phyloP scores from a whole-genome alignment of 2,329 filamentous ascomycete species.

The Chaetothyriales sp. region DNA sequence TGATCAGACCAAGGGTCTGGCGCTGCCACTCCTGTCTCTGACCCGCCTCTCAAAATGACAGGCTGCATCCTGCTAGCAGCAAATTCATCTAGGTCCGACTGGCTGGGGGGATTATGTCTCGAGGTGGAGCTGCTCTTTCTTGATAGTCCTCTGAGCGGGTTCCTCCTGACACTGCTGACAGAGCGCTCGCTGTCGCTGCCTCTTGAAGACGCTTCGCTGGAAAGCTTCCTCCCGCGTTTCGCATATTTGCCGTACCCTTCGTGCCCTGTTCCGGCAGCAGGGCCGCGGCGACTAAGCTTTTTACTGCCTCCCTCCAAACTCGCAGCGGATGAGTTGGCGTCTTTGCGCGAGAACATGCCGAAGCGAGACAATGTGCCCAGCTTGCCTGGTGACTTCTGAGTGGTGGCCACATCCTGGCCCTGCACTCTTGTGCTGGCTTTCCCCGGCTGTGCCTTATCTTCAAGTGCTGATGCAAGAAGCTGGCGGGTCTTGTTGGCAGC shows the following conservation, averaged over 20 bases:
- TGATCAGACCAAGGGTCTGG: constrained; percentile 2
- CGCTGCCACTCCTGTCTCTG: constrained; percentile 20
- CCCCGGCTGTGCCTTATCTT: neutral
- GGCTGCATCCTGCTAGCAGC: constrained; percentile 32
- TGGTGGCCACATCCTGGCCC: constrained; percentile 29
- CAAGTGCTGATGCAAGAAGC: constrained; percentile 18
- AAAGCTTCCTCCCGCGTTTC: constrained; percentile 30
- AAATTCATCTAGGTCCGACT: constrained; percentile 34
- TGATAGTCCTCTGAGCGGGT: constrained; percentile 22
- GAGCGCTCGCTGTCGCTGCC: constrained; percentile 25
- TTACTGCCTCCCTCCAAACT: constrained; percentile 38
- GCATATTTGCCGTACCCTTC: constrained; percentile 45
- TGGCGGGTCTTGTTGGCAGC: constrained; percentile 33
- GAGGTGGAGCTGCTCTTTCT: constrained; percentile 30
- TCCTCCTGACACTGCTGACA: constrained; percentile 25
- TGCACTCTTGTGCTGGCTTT: neutral
- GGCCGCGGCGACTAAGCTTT: constrained; percentile 60
- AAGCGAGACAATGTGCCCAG: constrained; percentile 7
- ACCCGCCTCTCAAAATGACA: constrained; percentile 34
- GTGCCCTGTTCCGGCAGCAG: constrained; percentile 82
- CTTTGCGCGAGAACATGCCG: constrained; percentile 36
- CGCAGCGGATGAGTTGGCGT: constrained; percentile 21
- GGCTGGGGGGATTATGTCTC: constrained; percentile 17
- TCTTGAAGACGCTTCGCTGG: constrained; percentile 21
- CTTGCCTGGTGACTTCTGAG: constrained; percentile 22